Percentiles rank a stretch among this genome's conserved stretches.
These are phyloP conservation scores for Corynascus novoguineensis DNA, from an alignment of 495 filamentous ascomycete species.

Conservation along the genomic window DNA sequence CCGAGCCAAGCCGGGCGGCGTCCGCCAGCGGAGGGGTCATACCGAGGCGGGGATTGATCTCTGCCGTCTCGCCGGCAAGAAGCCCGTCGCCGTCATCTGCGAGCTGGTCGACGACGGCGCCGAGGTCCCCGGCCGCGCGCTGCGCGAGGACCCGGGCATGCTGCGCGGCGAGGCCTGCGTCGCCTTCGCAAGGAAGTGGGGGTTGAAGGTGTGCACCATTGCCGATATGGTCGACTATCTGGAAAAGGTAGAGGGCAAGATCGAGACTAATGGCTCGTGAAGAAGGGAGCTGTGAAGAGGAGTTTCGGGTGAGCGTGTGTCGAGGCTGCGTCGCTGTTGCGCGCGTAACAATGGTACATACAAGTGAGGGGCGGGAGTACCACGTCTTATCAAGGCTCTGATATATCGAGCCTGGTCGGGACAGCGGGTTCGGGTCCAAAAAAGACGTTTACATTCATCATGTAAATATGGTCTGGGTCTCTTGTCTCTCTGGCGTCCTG, in stretches of 20 bases:
- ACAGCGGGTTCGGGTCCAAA: not conserved
- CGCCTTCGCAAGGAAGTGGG: constrained; percentile 81
- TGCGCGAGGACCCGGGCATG: constrained; percentile 67
- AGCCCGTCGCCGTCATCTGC: constrained; percentile 73
- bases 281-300: too few species aligned
- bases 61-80: constrained; percentile 72
- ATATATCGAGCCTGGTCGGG: too few species aligned
- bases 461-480: not conserved
- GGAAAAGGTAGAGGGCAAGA: constrained; percentile 58
- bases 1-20: constrained; percentile 71
- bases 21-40: constrained; percentile 72
- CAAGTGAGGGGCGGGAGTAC: not conserved
- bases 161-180: constrained; percentile 89
- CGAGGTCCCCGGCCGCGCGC: constrained; percentile 50
- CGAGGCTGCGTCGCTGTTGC: not conserved
- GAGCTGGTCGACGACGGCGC: constrained; percentile 79
- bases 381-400: not conserved
- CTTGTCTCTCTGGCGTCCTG: not conserved
- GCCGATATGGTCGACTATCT: constrained; percentile 79
- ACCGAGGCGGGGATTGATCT: constrained; percentile 91
- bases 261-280: constrained; percentile 37
- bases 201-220: constrained; percentile 90
- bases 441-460: not conserved
- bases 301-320: too few species aligned
- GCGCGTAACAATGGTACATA: constrained; percentile 2